Percentiles rank a stretch among this genome's conserved stretches.
phyloP scores from a whole-genome alignment of 2,329 filamentous ascomycete genomes.

The Fusarium chaquense region DNA sequence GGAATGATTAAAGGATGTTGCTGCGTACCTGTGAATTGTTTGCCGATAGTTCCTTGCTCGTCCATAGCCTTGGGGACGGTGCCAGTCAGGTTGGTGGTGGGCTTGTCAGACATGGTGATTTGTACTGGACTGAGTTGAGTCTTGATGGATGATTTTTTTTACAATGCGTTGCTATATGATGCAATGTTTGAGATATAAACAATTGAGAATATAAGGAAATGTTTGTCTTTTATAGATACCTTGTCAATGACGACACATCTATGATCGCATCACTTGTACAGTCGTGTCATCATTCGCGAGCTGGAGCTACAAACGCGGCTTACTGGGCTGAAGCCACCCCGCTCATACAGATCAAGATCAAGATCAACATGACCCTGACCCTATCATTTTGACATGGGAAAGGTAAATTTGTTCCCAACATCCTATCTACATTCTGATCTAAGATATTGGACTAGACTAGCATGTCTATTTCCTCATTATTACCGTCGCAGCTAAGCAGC shows the following conservation, averaged over 20 bases:
- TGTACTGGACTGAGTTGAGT: accelerated
- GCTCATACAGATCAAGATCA: not conserved
- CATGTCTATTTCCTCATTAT: not conserved
- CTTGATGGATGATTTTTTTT: not conserved
- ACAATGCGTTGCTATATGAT: no score
- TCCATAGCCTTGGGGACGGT: constrained; percentile 59
- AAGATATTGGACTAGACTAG: not conserved
- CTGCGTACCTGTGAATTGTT: constrained; percentile 64
- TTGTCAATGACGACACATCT: not conserved
- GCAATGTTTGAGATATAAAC: not conserved
- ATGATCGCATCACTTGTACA: constrained; percentile 1
- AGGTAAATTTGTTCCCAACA: not conserved
- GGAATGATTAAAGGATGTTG: accelerated
- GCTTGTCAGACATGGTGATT: constrained; percentile 36
- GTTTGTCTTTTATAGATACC: not conserved
- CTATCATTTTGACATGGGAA: not conserved
- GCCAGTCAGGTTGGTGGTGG: not conserved
- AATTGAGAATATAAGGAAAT: not conserved
- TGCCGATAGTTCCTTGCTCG: constrained; percentile 63
- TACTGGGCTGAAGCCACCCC: not conserved
- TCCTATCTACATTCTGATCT: not conserved
- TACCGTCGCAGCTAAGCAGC: not conserved
- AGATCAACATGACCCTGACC: not conserved
- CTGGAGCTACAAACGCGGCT: not conserved
- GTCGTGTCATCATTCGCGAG: constrained; percentile 1